phyloP scores from a whole-genome alignment of 2,329 filamentous ascomycete genomes.

The Pyricularia grisea region DNA sequence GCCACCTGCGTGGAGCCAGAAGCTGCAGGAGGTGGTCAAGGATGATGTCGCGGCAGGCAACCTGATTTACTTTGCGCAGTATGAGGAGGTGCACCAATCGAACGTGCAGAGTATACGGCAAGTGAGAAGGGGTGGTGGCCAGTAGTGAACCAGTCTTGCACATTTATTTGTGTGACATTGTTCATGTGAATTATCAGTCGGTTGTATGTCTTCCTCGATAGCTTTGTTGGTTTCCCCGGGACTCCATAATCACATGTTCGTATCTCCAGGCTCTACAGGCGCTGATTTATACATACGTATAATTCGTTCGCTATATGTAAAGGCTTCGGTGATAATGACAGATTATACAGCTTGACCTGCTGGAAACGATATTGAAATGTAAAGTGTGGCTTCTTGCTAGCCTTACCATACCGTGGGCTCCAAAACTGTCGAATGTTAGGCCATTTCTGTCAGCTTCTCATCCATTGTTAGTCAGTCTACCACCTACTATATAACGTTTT shows the following conservation, averaged over 20 bases:
- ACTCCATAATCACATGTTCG: neutral
- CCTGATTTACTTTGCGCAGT: neutral
- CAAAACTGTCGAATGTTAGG: neutral
- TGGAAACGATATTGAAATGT: neutral
- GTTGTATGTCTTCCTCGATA: neutral
- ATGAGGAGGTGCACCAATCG: neutral
- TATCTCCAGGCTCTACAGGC: neutral
- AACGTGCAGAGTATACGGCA: neutral
- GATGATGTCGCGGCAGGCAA: neutral
- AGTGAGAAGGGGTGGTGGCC: neutral
- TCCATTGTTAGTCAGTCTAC: neutral
- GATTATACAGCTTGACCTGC: neutral
- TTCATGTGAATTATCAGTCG: neutral
- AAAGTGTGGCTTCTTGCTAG: too few relatives aligned
- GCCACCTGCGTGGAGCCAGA: neutral
- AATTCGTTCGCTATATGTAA: neutral
- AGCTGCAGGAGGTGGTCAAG: neutral
- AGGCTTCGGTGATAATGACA: neutral
- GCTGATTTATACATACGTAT: neutral
- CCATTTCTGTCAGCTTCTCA: neutral
- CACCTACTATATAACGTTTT: neutral
- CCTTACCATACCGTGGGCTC: neutral
- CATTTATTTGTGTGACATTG: neutral
- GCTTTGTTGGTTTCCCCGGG: too few relatives aligned
- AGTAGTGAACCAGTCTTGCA: neutral